Evolutionary conservation across 2,329 filamentous ascomycete species (phyloP).

Genomic region (Colletotrichum tanaceti): DNA sequence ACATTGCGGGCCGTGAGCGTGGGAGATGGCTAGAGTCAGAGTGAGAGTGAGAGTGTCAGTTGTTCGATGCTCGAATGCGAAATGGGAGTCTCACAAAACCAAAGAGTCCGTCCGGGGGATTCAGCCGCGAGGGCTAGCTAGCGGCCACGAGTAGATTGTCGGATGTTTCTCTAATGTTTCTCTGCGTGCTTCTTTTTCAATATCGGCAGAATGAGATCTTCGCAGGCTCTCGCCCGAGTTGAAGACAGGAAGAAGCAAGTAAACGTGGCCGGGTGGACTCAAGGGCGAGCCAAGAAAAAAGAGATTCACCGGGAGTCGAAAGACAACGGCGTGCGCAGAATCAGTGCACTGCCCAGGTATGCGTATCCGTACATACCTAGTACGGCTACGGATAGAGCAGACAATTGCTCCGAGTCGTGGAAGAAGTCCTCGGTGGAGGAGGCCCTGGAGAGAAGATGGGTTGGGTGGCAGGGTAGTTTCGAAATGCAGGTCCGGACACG

Average conservation of each 20-base stretch:
- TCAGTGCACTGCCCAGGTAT: too few species aligned
- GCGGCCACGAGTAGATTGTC: slow-evolving; percentile 29
- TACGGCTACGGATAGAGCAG: too few species aligned
- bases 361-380: too few species aligned
- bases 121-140: not conserved
- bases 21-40: not conserved
- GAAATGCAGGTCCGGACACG: slow-evolving; percentile 7
- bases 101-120: not conserved
- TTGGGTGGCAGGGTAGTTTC: too few species aligned
- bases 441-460: too few species aligned
- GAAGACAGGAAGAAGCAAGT: slow-evolving; percentile 35
- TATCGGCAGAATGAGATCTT: slow-evolving; percentile 31
- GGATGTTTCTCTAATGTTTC: not conserved
- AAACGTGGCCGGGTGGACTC: slow-evolving; percentile 9
- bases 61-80: not conserved
- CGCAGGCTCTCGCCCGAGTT: not conserved
- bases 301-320: slow-evolving; percentile 7
- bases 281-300: slow-evolving; percentile 20
- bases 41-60: too few species aligned
- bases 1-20: not conserved
- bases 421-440: not conserved
- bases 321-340: not conserved
- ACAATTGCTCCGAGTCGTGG: not conserved
- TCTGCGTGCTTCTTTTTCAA: slow-evolving; percentile 9
- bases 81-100: not conserved